Base-by-base conservation (phyloP, 345 rosid species). In the Sisymbrium altissimum region DNA sequence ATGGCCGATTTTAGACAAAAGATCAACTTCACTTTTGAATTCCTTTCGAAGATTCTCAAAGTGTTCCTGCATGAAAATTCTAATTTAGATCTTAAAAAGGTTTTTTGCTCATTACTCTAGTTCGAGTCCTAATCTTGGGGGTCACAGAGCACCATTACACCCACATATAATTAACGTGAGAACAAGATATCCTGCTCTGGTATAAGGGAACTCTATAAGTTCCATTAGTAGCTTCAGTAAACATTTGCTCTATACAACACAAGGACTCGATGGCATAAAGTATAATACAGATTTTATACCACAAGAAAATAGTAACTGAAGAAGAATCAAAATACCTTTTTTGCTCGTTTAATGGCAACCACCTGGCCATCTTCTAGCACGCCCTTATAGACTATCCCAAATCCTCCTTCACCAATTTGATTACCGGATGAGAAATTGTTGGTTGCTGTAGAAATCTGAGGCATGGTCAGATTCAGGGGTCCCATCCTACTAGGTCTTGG, bases 281-380 rank as follows among this genome's bases (percentile, higher is more conserved):
- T 56, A 12, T 15, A 55, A 36, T 41, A 44, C 2, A 49, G 7
- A 41, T 66, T 13, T 48, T 52, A 30, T 38, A 58, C 41, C 41
- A 45, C 19, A 45, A 59, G 44, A 46, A 46, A 64, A 45, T 3
- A 36, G 7, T 43, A 70, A 71, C 52, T 21, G 30, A 19, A 64
- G 15, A 58, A 66, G 27, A 4, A 62, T 17, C 18, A 23, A 13
- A 63, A 29, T 80, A 90, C 99, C 93, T 85, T 90, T 83, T 92
- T 95, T 50, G 91, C 99, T 81, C 99, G 89, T 87, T 95, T 95
- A 59, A 95, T 85, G 76, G 99, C 99, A 55, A 95, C 96, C 69
- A 85, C 65, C 64, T 75, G 93, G 56, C 92, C 91, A 40, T 84
- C 83, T 39, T 87, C 92, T 60, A 95, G 81, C 45, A 61, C 59